Evolutionary conservation across 352 stramenopile genomes (phyloP).

Genomic region (Globisporangium radiosum): DNA sequence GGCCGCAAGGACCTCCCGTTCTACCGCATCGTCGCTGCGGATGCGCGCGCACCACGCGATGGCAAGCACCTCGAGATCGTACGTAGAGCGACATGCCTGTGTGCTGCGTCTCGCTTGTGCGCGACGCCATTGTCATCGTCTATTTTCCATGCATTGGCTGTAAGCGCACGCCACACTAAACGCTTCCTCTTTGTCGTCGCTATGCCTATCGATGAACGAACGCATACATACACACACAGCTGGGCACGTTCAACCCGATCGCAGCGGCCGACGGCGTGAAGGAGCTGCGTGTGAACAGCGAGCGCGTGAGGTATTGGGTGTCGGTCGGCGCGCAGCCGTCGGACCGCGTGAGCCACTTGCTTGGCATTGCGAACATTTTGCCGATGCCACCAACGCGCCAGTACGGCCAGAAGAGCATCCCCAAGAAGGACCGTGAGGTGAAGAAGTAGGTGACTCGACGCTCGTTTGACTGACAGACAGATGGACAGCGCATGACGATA

Average conservation of each 20-base stretch:
- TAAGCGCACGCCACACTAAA: not conserved
- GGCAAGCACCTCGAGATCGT: slow-evolving; percentile 86
- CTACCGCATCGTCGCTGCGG: slow-evolving; percentile 85
- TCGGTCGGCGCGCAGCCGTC: slow-evolving; percentile 83
- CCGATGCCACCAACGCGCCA: slow-evolving; percentile 78
- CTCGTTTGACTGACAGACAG: not conserved
- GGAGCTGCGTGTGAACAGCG: slow-evolving; percentile 82
- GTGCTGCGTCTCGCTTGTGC: not conserved
- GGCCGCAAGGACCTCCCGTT: slow-evolving; percentile 84
- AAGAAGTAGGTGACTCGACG: slow-evolving; percentile 25
- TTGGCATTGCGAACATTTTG: slow-evolving; percentile 78
- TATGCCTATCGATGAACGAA: not conserved
- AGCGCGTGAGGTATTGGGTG: slow-evolving; percentile 84
- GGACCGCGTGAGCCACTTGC: slow-evolving; percentile 72
- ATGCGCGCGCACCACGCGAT: slow-evolving; percentile 74
- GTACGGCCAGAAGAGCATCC: slow-evolving; percentile 81
- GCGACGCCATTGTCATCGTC: not conserved
- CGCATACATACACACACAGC: slow-evolving; percentile 17
- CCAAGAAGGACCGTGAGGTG: slow-evolving; percentile 70
- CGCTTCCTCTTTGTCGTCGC: not conserved
- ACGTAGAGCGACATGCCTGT: slow-evolving; percentile 14
- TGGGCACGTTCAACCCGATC: slow-evolving; percentile 86
- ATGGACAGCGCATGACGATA: not conserved
- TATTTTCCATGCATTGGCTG: not conserved
- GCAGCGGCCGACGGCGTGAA: slow-evolving; percentile 79